These are phyloP conservation scores for Phytophthora citrophthora DNA, from an alignment of 352 stramenopile genomes.

Conservation along the genomic window DNA sequence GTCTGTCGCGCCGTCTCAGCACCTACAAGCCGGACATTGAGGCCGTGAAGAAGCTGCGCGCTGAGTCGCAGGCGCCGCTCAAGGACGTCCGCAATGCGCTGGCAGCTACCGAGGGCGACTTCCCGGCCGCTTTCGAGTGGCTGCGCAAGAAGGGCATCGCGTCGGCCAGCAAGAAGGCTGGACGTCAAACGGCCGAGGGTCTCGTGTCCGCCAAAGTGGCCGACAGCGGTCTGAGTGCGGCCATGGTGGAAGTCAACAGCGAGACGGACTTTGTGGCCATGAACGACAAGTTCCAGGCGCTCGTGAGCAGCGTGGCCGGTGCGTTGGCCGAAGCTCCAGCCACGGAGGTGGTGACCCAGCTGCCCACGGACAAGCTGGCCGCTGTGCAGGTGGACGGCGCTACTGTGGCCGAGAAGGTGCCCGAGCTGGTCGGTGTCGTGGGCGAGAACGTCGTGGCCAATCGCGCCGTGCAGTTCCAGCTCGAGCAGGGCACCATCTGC, in stretches of 20 bases:
- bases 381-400: conserved; percentile 58
- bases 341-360: conserved; percentile 33
- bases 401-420: conserved; percentile 73
- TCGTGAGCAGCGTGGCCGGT: conserved; percentile 60
- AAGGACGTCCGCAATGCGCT: conserved; percentile 92
- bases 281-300: conserved; percentile 92
- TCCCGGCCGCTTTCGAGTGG: conserved; percentile 88
- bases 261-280: conserved; percentile 96
- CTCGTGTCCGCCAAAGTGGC: conserved; percentile 72
- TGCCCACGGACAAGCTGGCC: conserved; percentile 51
- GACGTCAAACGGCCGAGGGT: conserved; percentile 78
- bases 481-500: conserved; percentile 76
- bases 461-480: conserved; percentile 72
- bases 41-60: conserved; percentile 90
- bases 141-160: conserved; percentile 90
- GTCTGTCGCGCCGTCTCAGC: conserved; percentile 49
- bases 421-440: conserved; percentile 83
- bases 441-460: conserved; percentile 88
- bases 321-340: conserved; percentile 41
- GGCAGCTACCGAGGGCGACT: conserved; percentile 78
- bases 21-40: conserved; percentile 86
- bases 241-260: conserved; percentile 95
- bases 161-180: conserved; percentile 79
- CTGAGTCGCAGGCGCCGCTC: conserved; percentile 85
- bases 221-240: conserved; percentile 29